phyloP scores from a whole-genome alignment of 257 asterid genomes.

The Mitragyna speciosa region DNA sequence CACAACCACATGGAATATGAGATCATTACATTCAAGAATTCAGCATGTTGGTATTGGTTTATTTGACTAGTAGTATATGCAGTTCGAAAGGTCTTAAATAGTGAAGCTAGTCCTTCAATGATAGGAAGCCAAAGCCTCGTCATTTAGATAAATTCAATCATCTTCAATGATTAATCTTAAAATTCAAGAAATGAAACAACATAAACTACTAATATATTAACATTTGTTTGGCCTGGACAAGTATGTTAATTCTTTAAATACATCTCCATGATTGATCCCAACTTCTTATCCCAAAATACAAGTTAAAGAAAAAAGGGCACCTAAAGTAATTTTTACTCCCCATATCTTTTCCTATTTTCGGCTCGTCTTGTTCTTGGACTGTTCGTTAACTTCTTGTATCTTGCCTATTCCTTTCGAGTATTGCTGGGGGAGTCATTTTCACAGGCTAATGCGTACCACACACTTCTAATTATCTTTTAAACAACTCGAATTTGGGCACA shows the following conservation, averaged over 20 bases:
- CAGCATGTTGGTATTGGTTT: not conserved
- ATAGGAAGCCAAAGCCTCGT: not conserved
- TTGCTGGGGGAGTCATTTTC: not conserved
- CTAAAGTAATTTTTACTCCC: no score
- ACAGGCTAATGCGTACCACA: no score
- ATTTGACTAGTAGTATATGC: not conserved
- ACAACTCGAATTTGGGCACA: no score
- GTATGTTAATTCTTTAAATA: not conserved
- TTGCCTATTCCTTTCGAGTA: not conserved
- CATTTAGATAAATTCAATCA: not conserved
- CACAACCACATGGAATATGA: not conserved
- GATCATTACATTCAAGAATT: not conserved
- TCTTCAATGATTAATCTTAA: not conserved
- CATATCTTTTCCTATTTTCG: not conserved
- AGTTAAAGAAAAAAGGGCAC: not conserved
- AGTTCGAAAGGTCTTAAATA: not conserved
- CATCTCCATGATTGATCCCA: slow-evolving; percentile 13
- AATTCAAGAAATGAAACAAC: not conserved
- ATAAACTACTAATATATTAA: not conserved
- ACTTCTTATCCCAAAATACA: not conserved
- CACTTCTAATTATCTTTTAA: no score
- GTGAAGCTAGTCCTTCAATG: not conserved
- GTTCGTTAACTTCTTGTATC: not conserved
- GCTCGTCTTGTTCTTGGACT: not conserved
- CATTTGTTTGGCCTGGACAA: not conserved